phyloP scores from a whole-genome alignment of 805 yeast species.

The Schizosaccharomyces pombe region DNA sequence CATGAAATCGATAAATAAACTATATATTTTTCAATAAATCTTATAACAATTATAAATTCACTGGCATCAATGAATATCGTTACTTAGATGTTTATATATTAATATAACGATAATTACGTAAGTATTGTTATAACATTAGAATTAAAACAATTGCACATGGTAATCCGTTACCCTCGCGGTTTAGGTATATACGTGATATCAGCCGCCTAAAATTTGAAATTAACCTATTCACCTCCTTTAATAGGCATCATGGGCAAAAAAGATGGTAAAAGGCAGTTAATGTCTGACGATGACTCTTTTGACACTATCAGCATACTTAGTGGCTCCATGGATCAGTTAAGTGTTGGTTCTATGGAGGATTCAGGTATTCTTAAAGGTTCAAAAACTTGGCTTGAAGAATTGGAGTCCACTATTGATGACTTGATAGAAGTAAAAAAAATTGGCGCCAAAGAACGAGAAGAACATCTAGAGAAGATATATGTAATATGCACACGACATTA shows the following conservation, averaged over 20 bases:
- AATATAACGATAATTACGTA: no score
- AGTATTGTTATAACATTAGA: no score
- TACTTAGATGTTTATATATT: no score
- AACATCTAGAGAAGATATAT: not conserved
- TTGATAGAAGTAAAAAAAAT: not conserved
- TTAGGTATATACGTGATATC: no score
- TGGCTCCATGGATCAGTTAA: not conserved
- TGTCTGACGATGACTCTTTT: not conserved
- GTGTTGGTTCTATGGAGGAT: not conserved
- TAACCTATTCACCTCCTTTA: no score
- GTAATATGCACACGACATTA: not conserved
- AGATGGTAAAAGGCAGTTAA: not conserved
- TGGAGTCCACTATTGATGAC: not conserved
- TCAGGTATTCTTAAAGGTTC: not conserved
- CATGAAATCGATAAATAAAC: no score
- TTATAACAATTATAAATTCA: no score
- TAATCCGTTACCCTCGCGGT: no score
- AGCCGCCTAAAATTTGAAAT: no score
- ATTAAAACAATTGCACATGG: no score
- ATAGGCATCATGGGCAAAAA: not conserved
- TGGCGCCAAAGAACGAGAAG: not conserved
- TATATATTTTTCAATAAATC: no score
- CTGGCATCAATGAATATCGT: no score
- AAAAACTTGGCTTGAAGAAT: not conserved
- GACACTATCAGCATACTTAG: not conserved